Conservation (phyloP, 1,284 basidiomycete genomes). For the Caloboletus inedulis region DNA sequence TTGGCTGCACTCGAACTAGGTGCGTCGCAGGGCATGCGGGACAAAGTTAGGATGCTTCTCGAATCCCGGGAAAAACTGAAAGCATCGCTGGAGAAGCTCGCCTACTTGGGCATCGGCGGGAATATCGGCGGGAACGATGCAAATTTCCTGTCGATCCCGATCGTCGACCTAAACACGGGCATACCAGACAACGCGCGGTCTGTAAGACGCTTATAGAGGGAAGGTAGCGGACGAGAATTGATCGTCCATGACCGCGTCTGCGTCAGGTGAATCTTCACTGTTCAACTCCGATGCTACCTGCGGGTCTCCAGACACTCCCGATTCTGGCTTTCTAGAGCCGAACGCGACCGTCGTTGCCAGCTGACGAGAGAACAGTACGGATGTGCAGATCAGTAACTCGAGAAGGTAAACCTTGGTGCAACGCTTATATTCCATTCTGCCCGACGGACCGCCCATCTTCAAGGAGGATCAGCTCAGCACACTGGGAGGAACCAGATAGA, state of each 20-base stretch:
- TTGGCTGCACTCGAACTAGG: slow-evolving; percentile 70
- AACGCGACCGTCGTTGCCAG: slow-evolving; percentile 86
- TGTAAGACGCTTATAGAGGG: slow-evolving; percentile 78
- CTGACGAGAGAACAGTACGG: slow-evolving; percentile 85
- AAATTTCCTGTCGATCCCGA: slow-evolving; percentile 88
- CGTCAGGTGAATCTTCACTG: slow-evolving; percentile 56
- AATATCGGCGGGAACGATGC: slow-evolving; percentile 84
- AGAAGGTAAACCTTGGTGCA: not conserved
- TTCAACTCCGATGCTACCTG: slow-evolving; percentile 75
- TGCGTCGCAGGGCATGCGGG: slow-evolving; percentile 65
- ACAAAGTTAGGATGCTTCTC: slow-evolving; percentile 61
- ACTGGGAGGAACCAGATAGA: slow-evolving; percentile 1
- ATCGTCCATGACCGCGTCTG: slow-evolving; percentile 35
- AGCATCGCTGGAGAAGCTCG: slow-evolving; percentile 43
- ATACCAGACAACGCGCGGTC: slow-evolving; percentile 70
- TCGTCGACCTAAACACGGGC: slow-evolving; percentile 51
- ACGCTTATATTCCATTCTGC: slow-evolving; percentile 78
- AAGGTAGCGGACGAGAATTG: slow-evolving; percentile 72
- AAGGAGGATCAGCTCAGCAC: slow-evolving; percentile 12
- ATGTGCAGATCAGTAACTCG: slow-evolving; percentile 11
- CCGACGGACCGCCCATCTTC: slow-evolving; percentile 61
- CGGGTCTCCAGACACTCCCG: slow-evolving; percentile 72
- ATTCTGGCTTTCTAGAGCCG: slow-evolving; percentile 84
- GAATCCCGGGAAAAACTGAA: slow-evolving; percentile 58
- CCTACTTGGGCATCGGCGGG: slow-evolving; percentile 58